Base-by-base conservation (phyloP, 768 basidiomycete species). In the Russula abietina region DNA sequence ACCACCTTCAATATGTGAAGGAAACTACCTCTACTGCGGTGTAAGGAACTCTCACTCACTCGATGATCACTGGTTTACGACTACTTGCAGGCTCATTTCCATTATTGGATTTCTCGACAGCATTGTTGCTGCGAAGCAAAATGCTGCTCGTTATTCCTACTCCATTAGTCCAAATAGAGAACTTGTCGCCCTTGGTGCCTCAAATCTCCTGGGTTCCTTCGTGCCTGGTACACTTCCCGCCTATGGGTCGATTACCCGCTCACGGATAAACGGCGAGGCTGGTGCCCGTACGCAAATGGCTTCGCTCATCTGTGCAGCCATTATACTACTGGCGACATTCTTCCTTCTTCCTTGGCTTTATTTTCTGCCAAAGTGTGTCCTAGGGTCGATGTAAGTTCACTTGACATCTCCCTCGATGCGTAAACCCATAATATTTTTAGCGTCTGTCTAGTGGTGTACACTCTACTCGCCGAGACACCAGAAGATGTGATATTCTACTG, bases 121-220 rank as follows among this genome's bases (percentile, higher is more conserved):
- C 64, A 93, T 97, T 65, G 93, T 94, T 2, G 91, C 94, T 0
- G 96, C 96, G 2, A 97, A 98, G 70, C 94, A 98, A 72, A 95
- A 90, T 63, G 85, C 85, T 0, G 82, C 85, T 4, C 86, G 87
- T 14, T 98, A 88, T 70, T 89, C 91, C 3, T 88, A 98, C 72
- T 82, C 89, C 0, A 89, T 98, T 66, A 90, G 86, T 66, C 93
- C 94, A 0, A 99, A 98, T 71, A 87, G 97, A 32, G 97, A 99
- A 71, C 80, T 98, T 1, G 95, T 98, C 28, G 97, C 97, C 1
- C 78, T 99, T 19, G 93, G 93, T 49, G 85, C 89, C 12, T 84
- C 86, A 14, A 97, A 97, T 71, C 77, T 96, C 39, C 81, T 76
- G 4, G 87, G 79, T 1, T 88, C 91, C 0, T 88, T 95, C 69